These are phyloP conservation scores for Raphidocelis subcapitata DNA, from an alignment of 139 green algal species.

Conservation along the genomic window DNA sequence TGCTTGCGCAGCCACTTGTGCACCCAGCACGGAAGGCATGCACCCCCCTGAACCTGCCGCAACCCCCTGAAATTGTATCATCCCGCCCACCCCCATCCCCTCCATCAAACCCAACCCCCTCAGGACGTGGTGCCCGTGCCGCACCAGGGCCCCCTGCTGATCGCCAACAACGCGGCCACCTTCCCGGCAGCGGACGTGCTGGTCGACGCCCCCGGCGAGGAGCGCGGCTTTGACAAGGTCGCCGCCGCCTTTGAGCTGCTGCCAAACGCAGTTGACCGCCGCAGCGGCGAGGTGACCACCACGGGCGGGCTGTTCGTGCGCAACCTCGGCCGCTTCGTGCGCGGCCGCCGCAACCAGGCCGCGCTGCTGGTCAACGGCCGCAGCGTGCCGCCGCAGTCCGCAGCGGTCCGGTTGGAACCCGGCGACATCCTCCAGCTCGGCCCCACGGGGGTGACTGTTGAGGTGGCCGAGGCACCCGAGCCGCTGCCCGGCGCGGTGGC, in stretches of 20 bases:
- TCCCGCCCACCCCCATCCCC: too few relatives aligned
- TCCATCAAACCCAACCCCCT: too few relatives aligned
- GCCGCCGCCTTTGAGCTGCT: constrained; percentile 23
- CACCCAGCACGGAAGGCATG: too few relatives aligned
- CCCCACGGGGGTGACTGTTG: background rate
- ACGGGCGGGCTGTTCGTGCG: constrained; percentile 26
- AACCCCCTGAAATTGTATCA: too few relatives aligned
- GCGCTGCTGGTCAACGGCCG: constrained; percentile 2
- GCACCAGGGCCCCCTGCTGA: constrained; percentile 1
- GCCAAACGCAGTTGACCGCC: too few relatives aligned
- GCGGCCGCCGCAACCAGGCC: constrained; percentile 4
- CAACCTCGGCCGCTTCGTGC: constrained; percentile 19
- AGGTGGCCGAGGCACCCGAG: background rate
- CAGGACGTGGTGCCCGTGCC: background rate
- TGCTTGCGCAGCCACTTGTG: too few relatives aligned
- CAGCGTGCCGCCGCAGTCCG: constrained; percentile 2
- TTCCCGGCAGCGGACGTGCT: background rate
- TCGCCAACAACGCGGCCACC: background rate
- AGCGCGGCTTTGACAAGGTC: constrained; percentile 2
- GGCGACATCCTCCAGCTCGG: constrained; percentile 7
- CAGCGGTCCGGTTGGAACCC: background rate
- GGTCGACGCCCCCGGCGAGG: background rate
- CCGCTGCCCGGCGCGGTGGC: too few relatives aligned
- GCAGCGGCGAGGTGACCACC: constrained; percentile 1
- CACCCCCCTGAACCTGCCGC: too few relatives aligned